Conservation (phyloP, 306 rosid genomes). For the Neltuma alba region DNA sequence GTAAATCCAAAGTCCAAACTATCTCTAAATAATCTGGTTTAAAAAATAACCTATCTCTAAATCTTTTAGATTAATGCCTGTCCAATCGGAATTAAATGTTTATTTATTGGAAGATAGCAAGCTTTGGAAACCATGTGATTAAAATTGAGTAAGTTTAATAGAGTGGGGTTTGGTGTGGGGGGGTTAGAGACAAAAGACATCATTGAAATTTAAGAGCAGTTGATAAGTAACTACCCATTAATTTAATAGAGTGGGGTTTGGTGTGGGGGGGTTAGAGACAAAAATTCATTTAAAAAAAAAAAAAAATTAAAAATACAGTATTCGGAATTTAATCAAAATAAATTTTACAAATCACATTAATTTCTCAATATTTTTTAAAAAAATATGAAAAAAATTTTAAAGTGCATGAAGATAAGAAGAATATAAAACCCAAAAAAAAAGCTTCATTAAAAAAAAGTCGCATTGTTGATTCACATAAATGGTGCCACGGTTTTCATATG, state of each 20-base stretch:
- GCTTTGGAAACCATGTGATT: neutral
- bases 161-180: neutral
- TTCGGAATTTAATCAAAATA: no score
- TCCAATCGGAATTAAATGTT: neutral
- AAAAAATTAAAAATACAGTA: no score
- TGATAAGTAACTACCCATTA: no score
- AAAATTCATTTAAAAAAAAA: no score
- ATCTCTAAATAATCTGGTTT: no score
- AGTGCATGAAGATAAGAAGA: neutral
- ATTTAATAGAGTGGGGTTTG: neutral
- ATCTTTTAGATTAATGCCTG: no score
- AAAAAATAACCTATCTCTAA: no score
- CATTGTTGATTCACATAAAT: neutral
- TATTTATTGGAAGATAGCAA: neutral
- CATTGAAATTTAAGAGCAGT: neutral
- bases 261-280: neutral
- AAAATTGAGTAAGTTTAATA: neutral
- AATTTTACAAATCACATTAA: no score
- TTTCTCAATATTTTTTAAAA: no score
- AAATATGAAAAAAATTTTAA: no score
- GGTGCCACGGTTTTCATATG: neutral
- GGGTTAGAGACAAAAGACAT: neutral
- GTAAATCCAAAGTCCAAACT: no score
- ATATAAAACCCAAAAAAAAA: neutral
- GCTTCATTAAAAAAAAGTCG: neutral